Percentiles rank a stretch among this genome's conserved stretches.
phyloP scores from a whole-genome alignment of 768 basidiomycete genomes.

The Paxillus involutus region DNA sequence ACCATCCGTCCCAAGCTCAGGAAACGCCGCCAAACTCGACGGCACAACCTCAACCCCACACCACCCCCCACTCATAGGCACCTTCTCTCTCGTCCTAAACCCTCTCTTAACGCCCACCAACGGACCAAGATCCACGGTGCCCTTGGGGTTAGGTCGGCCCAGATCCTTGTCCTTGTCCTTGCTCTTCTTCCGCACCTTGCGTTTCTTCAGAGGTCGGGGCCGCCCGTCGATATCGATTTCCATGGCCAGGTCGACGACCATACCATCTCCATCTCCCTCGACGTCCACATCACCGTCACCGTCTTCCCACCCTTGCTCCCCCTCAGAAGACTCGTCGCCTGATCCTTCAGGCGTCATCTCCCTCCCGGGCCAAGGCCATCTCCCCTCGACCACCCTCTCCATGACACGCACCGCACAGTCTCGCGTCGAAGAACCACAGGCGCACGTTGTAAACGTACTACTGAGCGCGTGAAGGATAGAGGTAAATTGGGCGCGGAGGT shows the following conservation, averaged over 20 bases:
- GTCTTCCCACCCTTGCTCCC: conserved; percentile 6
- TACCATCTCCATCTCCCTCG: conserved; percentile 22
- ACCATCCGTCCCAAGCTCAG: conserved; percentile 8
- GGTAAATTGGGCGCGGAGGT: conserved; percentile 64
- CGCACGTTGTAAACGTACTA: conserved; percentile 73
- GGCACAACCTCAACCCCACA: conserved; percentile 60
- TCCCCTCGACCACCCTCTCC: conserved; percentile 57
- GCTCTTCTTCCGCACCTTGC: conserved; percentile 20
- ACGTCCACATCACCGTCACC: conserved; percentile 14
- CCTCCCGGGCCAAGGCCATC: conserved; percentile 30
- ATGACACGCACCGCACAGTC: conserved; percentile 68
- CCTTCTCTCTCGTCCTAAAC: conserved; percentile 58
- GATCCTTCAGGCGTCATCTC: conserved; percentile 26
- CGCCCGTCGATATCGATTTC: conserved; percentile 16
- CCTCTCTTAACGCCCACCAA: conserved; percentile 60
- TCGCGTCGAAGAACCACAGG: conserved; percentile 60
- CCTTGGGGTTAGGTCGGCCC: background rate
- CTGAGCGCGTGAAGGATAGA: conserved; percentile 69
- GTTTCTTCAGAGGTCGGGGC: conserved; percentile 15
- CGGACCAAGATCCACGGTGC: conserved; percentile 55
- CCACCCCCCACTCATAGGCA: conserved; percentile 59
- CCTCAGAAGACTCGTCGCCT: conserved; percentile 17
- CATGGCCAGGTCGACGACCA: conserved; percentile 25
- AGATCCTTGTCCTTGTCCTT: conserved; percentile 10
- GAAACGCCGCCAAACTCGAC: conserved; percentile 20